These are phyloP conservation scores for Silene coronaria DNA, from an alignment of 179 eudicot species.

Conservation along the genomic window DNA sequence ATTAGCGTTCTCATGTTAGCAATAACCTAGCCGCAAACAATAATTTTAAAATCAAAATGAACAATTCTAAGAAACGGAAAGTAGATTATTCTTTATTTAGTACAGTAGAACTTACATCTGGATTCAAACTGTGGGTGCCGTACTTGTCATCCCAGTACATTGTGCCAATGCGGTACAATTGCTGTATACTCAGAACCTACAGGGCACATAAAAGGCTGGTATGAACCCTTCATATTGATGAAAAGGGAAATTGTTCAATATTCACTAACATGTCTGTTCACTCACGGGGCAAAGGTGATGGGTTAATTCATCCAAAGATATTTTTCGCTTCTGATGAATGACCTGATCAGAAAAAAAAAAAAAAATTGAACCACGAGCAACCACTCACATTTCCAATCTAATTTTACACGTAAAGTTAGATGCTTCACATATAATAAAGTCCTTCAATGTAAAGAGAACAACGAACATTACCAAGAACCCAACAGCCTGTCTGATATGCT, in stretches of 20 bases:
- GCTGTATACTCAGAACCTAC: slow-evolving; percentile 88
- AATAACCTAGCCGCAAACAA: slow-evolving; percentile 48
- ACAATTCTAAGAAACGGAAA: slow-evolving; percentile 7
- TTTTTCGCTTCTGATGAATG: slow-evolving; percentile 84
- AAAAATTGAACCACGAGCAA: slow-evolving; percentile 2
- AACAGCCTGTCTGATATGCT: slow-evolving; percentile 84
- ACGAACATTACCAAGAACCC: slow-evolving; percentile 54
- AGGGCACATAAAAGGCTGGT: slow-evolving; percentile 12
- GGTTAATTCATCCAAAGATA: slow-evolving; percentile 72
- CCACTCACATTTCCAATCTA: not conserved
- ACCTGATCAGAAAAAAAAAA: slow-evolving; percentile 40
- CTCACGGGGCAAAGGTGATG: slow-evolving; percentile 81
- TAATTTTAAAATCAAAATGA: not conserved
- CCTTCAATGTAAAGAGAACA: not conserved
- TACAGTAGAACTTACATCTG: slow-evolving; percentile 54
- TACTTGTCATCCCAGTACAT: slow-evolving; percentile 99
- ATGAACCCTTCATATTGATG: slow-evolving; percentile 7
- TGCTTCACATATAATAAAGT: not conserved
- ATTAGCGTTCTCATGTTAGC: slow-evolving; percentile 76
- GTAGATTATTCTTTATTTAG: not conserved
- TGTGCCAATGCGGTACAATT: slow-evolving; percentile 84
- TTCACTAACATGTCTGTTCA: slow-evolving; percentile 6
- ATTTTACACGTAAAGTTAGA: not conserved
- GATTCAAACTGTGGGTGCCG: slow-evolving; percentile 81
- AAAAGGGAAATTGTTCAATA: not conserved